phyloP scores from a whole-genome alignment of 78 protist genomes.

The Paulinella micropora region DNA sequence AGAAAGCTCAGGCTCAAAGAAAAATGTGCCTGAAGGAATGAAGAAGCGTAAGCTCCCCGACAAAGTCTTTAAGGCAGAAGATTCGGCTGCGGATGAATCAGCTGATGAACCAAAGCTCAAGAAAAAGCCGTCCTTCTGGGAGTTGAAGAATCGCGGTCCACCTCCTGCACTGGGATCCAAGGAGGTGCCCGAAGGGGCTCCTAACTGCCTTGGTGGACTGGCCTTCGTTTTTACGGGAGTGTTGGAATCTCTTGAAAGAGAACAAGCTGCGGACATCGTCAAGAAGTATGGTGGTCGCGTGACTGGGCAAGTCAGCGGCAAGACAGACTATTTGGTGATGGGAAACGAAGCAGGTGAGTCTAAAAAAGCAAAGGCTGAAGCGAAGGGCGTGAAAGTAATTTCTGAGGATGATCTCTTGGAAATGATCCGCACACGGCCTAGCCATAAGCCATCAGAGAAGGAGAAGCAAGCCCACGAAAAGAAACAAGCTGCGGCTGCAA shows the following conservation, averaged over 20 bases:
- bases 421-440: not conserved
- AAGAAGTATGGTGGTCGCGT: constrained; percentile 1
- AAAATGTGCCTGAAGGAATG: too few species aligned
- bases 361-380: not conserved
- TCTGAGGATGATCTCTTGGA: not conserved
- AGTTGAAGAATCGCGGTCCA: too few species aligned
- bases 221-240: constrained; percentile 4
- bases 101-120: too few species aligned
- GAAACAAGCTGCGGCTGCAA: too few species aligned
- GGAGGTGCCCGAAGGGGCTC: constrained; percentile 7
- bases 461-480: too few species aligned
- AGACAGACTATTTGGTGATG: not conserved
- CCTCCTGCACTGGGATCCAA: not conserved
- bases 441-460: not conserved
- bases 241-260: not conserved
- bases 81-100: too few species aligned
- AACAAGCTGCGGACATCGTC: not conserved
- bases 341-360: constrained; percentile 8
- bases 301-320: not conserved
- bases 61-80: too few species aligned
- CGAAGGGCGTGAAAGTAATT: not conserved
- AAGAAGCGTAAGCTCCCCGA: too few species aligned
- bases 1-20: too few species aligned
- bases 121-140: too few species aligned
- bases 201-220: constrained; percentile 9